phyloP scores from a whole-genome alignment of 2,329 filamentous ascomycete genomes.

The Sporothrix brunneoviolacea region DNA sequence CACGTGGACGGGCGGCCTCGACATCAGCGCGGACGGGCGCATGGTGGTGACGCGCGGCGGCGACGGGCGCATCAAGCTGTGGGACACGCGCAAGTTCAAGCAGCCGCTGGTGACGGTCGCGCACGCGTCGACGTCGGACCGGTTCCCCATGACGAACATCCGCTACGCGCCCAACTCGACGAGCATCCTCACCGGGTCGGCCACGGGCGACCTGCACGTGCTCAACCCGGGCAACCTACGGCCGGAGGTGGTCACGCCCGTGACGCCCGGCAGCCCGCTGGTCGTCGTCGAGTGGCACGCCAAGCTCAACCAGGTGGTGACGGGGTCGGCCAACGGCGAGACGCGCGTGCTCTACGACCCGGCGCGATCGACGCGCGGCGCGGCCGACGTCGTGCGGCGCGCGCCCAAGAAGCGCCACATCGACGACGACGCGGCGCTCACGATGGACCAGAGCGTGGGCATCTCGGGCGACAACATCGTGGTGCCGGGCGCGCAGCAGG shows the following conservation, averaged over 20 bases:
- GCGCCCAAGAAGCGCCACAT: slow-evolving; percentile 92
- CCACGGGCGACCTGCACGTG: slow-evolving; percentile 80
- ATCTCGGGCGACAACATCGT: slow-evolving; percentile 79
- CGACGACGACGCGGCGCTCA: slow-evolving; percentile 83
- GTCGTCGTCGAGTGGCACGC: slow-evolving; percentile 87
- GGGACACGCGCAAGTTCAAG: slow-evolving; percentile 96
- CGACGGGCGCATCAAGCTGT: slow-evolving; percentile 88
- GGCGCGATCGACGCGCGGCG: slow-evolving; percentile 70
- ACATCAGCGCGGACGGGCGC: slow-evolving; percentile 84
- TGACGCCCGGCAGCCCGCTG: slow-evolving; percentile 78
- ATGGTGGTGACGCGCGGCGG: slow-evolving; percentile 87
- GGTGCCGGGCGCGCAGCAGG: slow-evolving; percentile 56
- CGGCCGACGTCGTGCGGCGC: slow-evolving; percentile 82
- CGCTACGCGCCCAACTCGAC: slow-evolving; percentile 78
- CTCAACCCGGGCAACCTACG: slow-evolving; percentile 86
- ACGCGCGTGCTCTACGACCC: slow-evolving; percentile 89
- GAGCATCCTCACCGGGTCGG: slow-evolving; percentile 83
- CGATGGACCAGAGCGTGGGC: slow-evolving; percentile 74
- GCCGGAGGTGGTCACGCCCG: slow-evolving; percentile 75
- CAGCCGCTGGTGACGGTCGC: slow-evolving; percentile 71
- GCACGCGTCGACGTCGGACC: slow-evolving; percentile 74
- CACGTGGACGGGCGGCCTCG: slow-evolving; percentile 88
- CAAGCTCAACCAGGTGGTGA: slow-evolving; percentile 93
- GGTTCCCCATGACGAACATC: slow-evolving; percentile 81
- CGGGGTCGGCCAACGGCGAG: slow-evolving; percentile 84